Evolutionary conservation across 1,284 basidiomycete species (phyloP), one percentile per base, ranked within the genome.

Genomic region (Cutaneotrichosporon cyanovorans): DNA sequence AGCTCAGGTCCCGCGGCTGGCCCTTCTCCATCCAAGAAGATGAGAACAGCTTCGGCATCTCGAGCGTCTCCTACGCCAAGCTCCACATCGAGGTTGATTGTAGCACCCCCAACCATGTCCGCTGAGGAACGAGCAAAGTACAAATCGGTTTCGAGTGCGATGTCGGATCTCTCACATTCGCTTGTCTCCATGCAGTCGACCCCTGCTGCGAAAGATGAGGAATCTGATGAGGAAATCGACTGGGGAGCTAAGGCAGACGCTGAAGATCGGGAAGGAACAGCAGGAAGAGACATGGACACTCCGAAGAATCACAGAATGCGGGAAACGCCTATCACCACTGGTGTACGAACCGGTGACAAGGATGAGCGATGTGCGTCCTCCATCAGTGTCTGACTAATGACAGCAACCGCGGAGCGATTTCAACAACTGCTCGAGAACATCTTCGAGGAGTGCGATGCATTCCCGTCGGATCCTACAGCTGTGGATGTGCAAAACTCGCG

Each of bases 381-480:
- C 0, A 15, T 18, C 39, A 22, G 37, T 35, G 45, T 28, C 34
- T 22, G 16, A 41, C 41, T 34, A 40, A 19, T 35, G 20, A 39
- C 57, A 87, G 84, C 70, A 2, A 81, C 84, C 0, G 70, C 87
- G 8, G 81, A 87, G 60, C 90, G 85, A 62, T 75, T 93, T 5
- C 75, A 74, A 2, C 75, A 76, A 6, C 65, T 84, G 16, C 73
- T 92, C 1, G 87, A 92, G 51, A 87, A 92, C 47, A 79, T 93
- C 18, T 86, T 92, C 56, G 87, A 92, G 63, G 86, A 88, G 0
- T 85, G 92, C 61, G 90, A 93, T 62, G 68, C 78, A 0, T 74
- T 93, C 18, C 78, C 84, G 2, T 76, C 82, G 1, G 82, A 85
- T 49, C 73, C 79, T 1, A 76, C 79, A 33, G 54, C 74, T 5